These are phyloP conservation scores for Nothophoma quercina DNA, from an alignment of 2,329 filamentous ascomycete genomes.

Conservation along the genomic window DNA sequence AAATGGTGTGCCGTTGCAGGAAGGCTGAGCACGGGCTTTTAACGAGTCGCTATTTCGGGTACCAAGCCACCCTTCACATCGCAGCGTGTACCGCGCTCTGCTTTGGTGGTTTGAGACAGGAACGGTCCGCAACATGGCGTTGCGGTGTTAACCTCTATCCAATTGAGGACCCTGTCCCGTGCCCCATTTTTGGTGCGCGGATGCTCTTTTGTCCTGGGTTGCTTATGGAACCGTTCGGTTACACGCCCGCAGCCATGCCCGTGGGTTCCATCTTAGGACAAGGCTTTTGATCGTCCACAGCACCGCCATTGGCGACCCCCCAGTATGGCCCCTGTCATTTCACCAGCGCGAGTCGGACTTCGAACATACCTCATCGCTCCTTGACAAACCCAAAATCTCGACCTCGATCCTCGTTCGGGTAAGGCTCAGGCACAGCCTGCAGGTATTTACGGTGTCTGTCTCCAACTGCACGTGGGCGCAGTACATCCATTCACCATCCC, in stretches of 20 bases:
- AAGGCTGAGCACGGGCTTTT: constrained; percentile 42
- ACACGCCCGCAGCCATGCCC: constrained; percentile 44
- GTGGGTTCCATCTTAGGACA: constrained; percentile 42
- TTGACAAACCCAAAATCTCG: constrained; percentile 23
- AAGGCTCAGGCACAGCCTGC: constrained; percentile 50
- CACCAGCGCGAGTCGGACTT: constrained; percentile 39
- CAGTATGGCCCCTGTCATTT: constrained; percentile 30
- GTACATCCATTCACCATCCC: constrained; percentile 34
- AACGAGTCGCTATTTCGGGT: constrained; percentile 42
- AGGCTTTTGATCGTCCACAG: constrained; percentile 33
- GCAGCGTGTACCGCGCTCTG: constrained; percentile 35
- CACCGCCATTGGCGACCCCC: constrained; percentile 38
- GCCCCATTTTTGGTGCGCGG: constrained; percentile 43
- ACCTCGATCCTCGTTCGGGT: constrained; percentile 30
- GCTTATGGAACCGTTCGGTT: constrained; percentile 47
- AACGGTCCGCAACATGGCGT: constrained; percentile 49
- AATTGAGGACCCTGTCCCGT: constrained; percentile 22
- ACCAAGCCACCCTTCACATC: constrained; percentile 43
- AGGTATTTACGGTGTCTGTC: constrained; percentile 48
- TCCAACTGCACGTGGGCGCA: constrained; percentile 41
- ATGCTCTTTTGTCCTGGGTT: constrained; percentile 37
- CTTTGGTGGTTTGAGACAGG: constrained; percentile 41
- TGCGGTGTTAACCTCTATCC: constrained; percentile 28
- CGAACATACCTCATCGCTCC: constrained; percentile 35
- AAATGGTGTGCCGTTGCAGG: constrained; percentile 34